Conservation (phyloP, 305 asterid genomes). For the Striga hermonthica region DNA sequence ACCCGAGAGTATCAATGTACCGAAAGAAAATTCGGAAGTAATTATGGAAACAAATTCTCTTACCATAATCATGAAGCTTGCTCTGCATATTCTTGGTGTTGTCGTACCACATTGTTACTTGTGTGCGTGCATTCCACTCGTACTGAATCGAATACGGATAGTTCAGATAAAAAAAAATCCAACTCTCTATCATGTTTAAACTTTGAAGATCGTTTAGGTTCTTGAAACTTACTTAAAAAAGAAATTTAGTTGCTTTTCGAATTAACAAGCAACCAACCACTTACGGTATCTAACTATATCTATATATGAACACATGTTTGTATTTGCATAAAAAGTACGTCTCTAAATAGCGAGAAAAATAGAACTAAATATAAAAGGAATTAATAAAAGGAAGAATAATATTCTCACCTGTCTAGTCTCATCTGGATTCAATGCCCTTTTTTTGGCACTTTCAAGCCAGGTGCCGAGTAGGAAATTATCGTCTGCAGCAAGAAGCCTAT, state of each 20-base stretch:
- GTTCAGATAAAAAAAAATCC: slow-evolving; percentile 5
- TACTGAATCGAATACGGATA: slow-evolving; percentile 42
- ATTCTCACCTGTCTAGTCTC: slow-evolving; percentile 71
- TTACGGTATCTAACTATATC: too few relatives aligned
- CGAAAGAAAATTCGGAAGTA: slow-evolving; percentile 3
- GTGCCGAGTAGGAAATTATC: slow-evolving; percentile 84
- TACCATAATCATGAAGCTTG: slow-evolving; percentile 91
- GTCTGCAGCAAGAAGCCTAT: slow-evolving; percentile 76
- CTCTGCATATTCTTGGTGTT: slow-evolving; percentile 59
- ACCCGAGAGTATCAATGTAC: too few relatives aligned
- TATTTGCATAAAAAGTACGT: too few relatives aligned
- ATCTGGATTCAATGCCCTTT: slow-evolving; percentile 48
- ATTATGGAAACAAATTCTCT: slow-evolving; percentile 11
- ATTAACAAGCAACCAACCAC: too few relatives aligned
- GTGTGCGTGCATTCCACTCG: slow-evolving; percentile 97
- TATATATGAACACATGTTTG: too few relatives aligned
- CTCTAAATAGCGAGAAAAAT: too few relatives aligned
- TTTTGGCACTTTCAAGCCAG: slow-evolving; percentile 88
- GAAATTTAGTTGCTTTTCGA: too few relatives aligned
- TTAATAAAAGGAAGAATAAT: not conserved
- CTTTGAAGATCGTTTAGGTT: too few relatives aligned
- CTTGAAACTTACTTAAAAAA: too few relatives aligned
- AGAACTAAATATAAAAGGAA: too few relatives aligned
- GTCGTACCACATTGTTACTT: slow-evolving; percentile 95
- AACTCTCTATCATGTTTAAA: not conserved